These are phyloP conservation scores for Nicotiana tabacum DNA, from an alignment of 257 asterid genomes.

Conservation along the genomic window DNA sequence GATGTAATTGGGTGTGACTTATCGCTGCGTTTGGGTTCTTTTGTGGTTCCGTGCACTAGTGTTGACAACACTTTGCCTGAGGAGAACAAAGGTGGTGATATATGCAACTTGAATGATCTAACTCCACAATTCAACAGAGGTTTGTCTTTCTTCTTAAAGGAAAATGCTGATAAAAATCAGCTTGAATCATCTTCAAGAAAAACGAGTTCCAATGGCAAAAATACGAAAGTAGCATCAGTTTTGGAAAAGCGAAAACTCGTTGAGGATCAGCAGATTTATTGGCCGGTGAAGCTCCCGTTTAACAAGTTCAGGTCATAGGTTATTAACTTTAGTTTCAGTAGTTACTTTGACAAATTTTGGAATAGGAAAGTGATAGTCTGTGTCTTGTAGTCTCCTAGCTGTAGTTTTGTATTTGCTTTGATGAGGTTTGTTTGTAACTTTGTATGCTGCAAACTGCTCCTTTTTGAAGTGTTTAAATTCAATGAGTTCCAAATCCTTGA, in stretches of 20 bases:
- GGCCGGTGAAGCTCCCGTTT: slow-evolving; percentile 24
- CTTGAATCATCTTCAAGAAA: slow-evolving; percentile 11
- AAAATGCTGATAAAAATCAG: slow-evolving; percentile 9
- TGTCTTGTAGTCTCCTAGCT: background rate
- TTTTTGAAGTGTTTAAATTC: slow-evolving; percentile 14
- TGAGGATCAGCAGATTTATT: slow-evolving; percentile 21
- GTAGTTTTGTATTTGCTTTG: slow-evolving; percentile 1
- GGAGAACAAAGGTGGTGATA: slow-evolving; percentile 21
- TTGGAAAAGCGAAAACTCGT: slow-evolving; percentile 20
- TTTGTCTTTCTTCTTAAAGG: slow-evolving; percentile 19
- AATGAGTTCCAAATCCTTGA: background rate
- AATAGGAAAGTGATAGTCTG: background rate
- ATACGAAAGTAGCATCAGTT: slow-evolving; percentile 12
- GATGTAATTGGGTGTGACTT: slow-evolving; percentile 55
- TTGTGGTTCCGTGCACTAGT: slow-evolving; percentile 29
- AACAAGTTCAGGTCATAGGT: slow-evolving; percentile 15
- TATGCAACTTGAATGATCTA: slow-evolving; percentile 20
- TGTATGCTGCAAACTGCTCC: background rate
- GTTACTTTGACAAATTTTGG: slow-evolving; percentile 7
- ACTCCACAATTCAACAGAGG: slow-evolving; percentile 18
- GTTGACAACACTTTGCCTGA: slow-evolving; percentile 18
- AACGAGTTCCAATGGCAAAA: slow-evolving; percentile 16
- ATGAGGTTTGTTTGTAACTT: slow-evolving; percentile 8
- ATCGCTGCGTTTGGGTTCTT: slow-evolving; percentile 71
- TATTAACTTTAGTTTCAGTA: slow-evolving; percentile 4